Evolutionary conservation across 108 stramenopile species (phyloP).

Genomic region (Pseudonitzschia multiseries): DNA sequence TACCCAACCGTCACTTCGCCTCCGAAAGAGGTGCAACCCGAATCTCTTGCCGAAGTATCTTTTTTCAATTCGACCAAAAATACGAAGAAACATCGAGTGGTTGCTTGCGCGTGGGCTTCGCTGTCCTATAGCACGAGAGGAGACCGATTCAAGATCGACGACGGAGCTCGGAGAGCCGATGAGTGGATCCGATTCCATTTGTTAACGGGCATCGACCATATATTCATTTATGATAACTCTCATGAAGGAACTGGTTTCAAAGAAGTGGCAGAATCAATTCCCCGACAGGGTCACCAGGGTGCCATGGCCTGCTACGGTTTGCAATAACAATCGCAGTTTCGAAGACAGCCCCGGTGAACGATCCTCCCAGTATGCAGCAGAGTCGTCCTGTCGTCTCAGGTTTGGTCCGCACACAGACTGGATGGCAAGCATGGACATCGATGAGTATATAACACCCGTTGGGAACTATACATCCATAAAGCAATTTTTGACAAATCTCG

Average conservation of each 20-base stretch:
- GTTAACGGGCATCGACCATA: constrained; percentile 82
- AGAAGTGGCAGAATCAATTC: constrained; percentile 30
- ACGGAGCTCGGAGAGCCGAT: constrained; percentile 50
- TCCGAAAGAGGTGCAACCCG: neutral
- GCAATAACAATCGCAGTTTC: constrained; percentile 76
- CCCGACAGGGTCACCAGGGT: constrained; percentile 55
- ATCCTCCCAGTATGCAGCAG: constrained; percentile 79
- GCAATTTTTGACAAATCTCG: constrained; percentile 27
- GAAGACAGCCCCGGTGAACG: constrained; percentile 75
- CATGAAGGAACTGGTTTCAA: constrained; percentile 28
- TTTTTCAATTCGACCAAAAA: constrained; percentile 16
- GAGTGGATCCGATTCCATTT: constrained; percentile 88
- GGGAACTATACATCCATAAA: constrained; percentile 35
- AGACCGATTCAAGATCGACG: constrained; percentile 34
- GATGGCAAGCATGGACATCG: constrained; percentile 78
- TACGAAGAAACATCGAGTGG: constrained; percentile 48
- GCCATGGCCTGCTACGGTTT: constrained; percentile 66
- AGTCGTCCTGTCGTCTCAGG: constrained; percentile 66
- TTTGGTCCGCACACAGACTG: constrained; percentile 72
- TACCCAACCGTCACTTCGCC: constrained; percentile 15
- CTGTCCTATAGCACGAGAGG: constrained; percentile 67
- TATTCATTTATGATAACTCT: constrained; percentile 84
- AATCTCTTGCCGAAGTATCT: neutral
- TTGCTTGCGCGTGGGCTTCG: constrained; percentile 74
- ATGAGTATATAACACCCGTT: constrained; percentile 78